These are phyloP conservation scores for Neocallimastix lanati DNA, from an alignment of 192 early-diverging fungal genomes.

Conservation along the genomic window DNA sequence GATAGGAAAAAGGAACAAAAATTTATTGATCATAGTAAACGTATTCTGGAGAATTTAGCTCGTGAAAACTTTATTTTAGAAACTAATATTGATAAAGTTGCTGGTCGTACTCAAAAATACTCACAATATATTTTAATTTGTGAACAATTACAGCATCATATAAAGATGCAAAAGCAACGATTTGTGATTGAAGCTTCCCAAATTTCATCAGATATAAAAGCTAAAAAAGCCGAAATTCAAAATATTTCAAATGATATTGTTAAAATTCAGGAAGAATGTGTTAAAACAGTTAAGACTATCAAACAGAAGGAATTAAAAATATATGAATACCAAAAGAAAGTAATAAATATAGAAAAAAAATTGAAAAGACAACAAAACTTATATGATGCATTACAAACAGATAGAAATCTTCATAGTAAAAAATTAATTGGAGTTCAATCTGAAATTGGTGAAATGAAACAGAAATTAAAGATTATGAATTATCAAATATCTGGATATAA, in stretches of 20 bases:
- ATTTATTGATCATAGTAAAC: constrained; percentile 19
- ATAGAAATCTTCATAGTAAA: constrained; percentile 39
- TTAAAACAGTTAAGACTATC: constrained; percentile 20
- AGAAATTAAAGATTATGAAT: constrained; percentile 44
- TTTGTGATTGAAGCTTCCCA: constrained; percentile 17
- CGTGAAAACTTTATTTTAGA: constrained; percentile 29
- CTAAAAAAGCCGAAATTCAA: constrained; percentile 9
- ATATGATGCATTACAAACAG: constrained; percentile 45
- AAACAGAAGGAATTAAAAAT: constrained; percentile 37
- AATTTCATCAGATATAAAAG: constrained; percentile 7
- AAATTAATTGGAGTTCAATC: constrained; percentile 36
- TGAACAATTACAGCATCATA: constrained; percentile 25
- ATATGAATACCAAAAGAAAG: constrained; percentile 34
- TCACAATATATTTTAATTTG: constrained; percentile 13
- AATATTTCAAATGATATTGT: constrained; percentile 13
- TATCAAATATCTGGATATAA: constrained; percentile 46
- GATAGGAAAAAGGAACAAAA: constrained; percentile 15
- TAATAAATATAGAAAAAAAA: constrained; percentile 37
- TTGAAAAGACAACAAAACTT: constrained; percentile 46
- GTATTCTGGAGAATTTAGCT: constrained; percentile 28
- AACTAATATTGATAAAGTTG: constrained; percentile 17
- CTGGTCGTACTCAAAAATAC: constrained; percentile 7
- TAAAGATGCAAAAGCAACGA: constrained; percentile 15
- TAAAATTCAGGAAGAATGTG: constrained; percentile 14
- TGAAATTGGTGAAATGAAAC: constrained; percentile 44